Conservation (phyloP, 2,329 filamentous ascomycete genomes). For the Scleromitrula shiraiana region DNA sequence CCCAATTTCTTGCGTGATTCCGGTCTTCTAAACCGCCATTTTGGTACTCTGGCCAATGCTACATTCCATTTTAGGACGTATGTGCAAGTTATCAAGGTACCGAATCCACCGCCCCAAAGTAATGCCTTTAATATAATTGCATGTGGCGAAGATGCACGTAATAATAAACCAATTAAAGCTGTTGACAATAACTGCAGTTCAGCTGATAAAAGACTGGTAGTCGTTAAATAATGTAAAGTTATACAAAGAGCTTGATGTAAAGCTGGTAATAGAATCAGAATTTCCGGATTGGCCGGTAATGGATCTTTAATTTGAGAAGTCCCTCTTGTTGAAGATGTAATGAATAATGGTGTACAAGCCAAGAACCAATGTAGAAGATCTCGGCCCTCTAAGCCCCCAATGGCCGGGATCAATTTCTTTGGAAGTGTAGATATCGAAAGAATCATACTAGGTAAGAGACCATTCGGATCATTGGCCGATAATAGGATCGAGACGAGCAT, state of each 20-base stretch:
- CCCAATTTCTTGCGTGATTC: neutral
- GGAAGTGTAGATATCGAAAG: conserved; percentile 73
- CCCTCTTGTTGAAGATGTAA: neutral
- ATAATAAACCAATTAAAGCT: conserved; percentile 69
- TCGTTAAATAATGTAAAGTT: conserved; percentile 72
- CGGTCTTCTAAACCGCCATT: conserved; percentile 72
- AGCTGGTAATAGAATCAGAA: conserved; percentile 59
- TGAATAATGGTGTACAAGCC: conserved; percentile 57
- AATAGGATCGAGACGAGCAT: conserved; percentile 70
- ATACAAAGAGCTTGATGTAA: conserved; percentile 71
- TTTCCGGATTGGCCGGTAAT: conserved; percentile 23
- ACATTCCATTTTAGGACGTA: conserved; percentile 77
- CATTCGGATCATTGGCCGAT: conserved; percentile 49
- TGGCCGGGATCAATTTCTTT: conserved; percentile 56
- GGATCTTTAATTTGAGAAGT: neutral
- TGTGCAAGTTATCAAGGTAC: conserved; percentile 64
- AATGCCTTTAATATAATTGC: conserved; percentile 76
- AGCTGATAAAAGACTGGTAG: conserved; percentile 77
- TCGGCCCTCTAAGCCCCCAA: conserved; percentile 47
- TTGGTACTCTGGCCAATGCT: conserved; percentile 76
- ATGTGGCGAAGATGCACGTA: conserved; percentile 75
- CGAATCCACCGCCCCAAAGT: conserved; percentile 76
- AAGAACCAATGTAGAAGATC: conserved; percentile 72
- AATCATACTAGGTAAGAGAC: conserved; percentile 72
- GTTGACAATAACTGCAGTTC: conserved; percentile 84